Evolutionary conservation across 805 yeast species (phyloP), one percentile per base, ranked within the genome.

Genomic region (Starmerella floris): DNA sequence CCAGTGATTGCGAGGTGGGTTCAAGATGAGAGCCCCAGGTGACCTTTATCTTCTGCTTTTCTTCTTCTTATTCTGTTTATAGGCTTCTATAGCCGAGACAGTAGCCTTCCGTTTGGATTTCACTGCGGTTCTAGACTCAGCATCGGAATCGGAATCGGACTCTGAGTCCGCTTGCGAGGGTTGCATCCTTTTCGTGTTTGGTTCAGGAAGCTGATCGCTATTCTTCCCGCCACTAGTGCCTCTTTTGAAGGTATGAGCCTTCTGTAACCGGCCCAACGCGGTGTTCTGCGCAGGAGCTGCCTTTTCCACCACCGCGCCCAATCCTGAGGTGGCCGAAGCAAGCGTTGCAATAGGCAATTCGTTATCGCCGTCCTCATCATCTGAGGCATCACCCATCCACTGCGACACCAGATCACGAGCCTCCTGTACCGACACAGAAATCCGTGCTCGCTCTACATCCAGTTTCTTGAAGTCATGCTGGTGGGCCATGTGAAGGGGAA

Each of bases 391-490:
- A 16, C 53, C 53, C 40, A 51, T 42, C 55, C 51, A 45, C 19
- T 32, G 27, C 16, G 52, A 26, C 17, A 52, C 55, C 6, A 50
- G 36, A 17, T 47, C 46, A 22, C 45, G 33, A 4, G 55, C 55
- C 13, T 41, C 46, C 32, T 46, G 47, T 2, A 52, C 35, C 15
- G 49, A 34, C 5, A 51, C 50, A 9, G 40, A 35, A 1, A 52
- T 26, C 22, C 43, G 42, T 6, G 55, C 55, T 6, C 55, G 37
- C 27, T 51, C 56, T 1, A 48, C 40, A 13, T 52, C 55, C 4
- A 52, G 48, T 27, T 39, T 30, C 22, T 47, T 43, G 42, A 40
- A 48, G 31, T 50, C 50, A 32, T 40, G 22, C 11, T 30, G 8
- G 8, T 25, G 11, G 8, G 28, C 28, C 28, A 25, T 25, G 28